Evolutionary conservation across 345 rosid genomes (phyloP).

Genomic region (Barbarea vulgaris): DNA sequence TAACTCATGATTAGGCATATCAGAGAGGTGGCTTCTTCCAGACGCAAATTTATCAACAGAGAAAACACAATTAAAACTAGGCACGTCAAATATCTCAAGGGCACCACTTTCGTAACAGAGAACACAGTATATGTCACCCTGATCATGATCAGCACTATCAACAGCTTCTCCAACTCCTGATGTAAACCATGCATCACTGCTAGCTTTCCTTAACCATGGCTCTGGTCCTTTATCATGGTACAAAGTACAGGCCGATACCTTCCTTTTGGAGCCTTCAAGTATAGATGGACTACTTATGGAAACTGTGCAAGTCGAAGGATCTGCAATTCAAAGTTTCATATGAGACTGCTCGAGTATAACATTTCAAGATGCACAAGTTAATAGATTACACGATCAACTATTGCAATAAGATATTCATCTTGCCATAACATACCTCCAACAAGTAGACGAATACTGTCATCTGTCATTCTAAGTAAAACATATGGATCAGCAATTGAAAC

Average conservation of each 20-base stretch:
- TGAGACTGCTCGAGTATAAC: slow-evolving; percentile 26
- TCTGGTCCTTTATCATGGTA: slow-evolving; percentile 95
- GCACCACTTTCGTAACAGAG: slow-evolving; percentile 83
- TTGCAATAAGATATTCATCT: slow-evolving; percentile 18
- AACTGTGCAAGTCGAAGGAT: slow-evolving; percentile 81
- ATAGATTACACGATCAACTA: slow-evolving; percentile 9
- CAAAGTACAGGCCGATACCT: slow-evolving; percentile 82
- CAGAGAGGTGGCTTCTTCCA: slow-evolving; percentile 78
- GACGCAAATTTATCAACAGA: slow-evolving; percentile 80
- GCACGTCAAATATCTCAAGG: slow-evolving; percentile 95
- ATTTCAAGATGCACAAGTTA: slow-evolving; percentile 16
- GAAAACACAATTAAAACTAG: slow-evolving; percentile 79
- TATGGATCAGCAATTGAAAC: slow-evolving; percentile 97
- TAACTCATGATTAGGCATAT: slow-evolving; percentile 54
- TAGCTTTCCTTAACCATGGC: slow-evolving; percentile 96
- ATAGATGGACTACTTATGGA: slow-evolving; percentile 68
- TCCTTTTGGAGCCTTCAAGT: slow-evolving; percentile 63
- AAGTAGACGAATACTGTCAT: slow-evolving; percentile 85
- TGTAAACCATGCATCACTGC: slow-evolving; percentile 97
- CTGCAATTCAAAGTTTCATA: slow-evolving; percentile 54
- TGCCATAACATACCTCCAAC: slow-evolving; percentile 71
- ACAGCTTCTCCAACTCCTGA: slow-evolving; percentile 82
- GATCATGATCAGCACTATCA: slow-evolving; percentile 87
- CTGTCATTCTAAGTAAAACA: slow-evolving; percentile 83
- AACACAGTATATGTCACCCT: slow-evolving; percentile 91